Evolutionary conservation across 164 flowering plant genomes (phyloP).

Genomic region (Protea cynaroides): DNA sequence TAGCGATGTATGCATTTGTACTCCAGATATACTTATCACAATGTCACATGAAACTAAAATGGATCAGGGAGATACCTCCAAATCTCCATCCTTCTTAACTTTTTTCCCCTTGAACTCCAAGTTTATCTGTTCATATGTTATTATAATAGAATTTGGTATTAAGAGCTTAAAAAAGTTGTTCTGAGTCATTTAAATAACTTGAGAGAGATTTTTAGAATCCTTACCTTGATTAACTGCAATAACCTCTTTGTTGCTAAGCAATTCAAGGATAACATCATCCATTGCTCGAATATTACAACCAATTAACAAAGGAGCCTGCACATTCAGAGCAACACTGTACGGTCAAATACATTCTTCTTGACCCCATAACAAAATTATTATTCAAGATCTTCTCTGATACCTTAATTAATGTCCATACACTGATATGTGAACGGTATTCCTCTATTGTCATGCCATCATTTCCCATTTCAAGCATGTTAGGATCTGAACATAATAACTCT

Average conservation of each 20-base stretch:
- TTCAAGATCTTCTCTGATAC: constrained; percentile 12
- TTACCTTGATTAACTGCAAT: constrained; percentile 80
- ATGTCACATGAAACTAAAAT: neutral
- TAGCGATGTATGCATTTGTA: too few species aligned
- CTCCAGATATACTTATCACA: too few species aligned
- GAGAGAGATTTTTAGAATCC: neutral
- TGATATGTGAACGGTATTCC: constrained; percentile 80
- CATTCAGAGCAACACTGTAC: neutral
- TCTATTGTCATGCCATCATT: constrained; percentile 77
- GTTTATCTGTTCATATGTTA: constrained; percentile 37
- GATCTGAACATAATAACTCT: constrained; percentile 38
- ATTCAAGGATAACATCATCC: constrained; percentile 26
- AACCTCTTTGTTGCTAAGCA: constrained; percentile 66
- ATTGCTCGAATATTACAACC: constrained; percentile 66
- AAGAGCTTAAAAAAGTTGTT: neutral
- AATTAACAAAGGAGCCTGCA: constrained; percentile 71
- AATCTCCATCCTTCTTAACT: constrained; percentile 46
- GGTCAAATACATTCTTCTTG: too few species aligned
- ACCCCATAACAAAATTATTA: too few species aligned
- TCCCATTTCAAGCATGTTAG: constrained; percentile 92
- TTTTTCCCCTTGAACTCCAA: constrained; percentile 81
- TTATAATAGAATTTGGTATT: neutral
- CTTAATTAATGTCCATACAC: constrained; percentile 82
- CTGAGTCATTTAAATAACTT: neutral
- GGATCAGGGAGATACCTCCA: constrained; percentile 42